Conservation (phyloP, 192 early-diverging fungal species). For the Chytriomyces sp. region DNA sequence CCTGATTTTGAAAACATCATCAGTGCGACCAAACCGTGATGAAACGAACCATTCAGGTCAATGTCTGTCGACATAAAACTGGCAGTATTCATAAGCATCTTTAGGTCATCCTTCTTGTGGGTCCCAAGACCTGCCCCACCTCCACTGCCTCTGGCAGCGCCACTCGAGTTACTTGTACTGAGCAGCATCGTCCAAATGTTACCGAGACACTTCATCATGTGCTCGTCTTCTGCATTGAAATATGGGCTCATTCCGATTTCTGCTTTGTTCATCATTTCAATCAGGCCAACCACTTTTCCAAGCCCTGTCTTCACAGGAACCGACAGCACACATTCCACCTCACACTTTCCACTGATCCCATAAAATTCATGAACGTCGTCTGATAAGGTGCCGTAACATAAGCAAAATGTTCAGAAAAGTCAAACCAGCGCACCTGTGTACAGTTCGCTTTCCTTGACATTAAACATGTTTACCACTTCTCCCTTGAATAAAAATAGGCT, state of each 20-base stretch:
- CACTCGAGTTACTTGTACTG: background rate
- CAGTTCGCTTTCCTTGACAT: constrained; percentile 47
- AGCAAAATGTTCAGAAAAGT: too few species aligned
- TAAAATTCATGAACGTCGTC: constrained; percentile 40
- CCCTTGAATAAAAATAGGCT: constrained; percentile 34
- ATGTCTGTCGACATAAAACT: constrained; percentile 46
- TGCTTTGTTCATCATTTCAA: constrained; percentile 56
- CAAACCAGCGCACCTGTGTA: too few species aligned
- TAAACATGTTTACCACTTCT: constrained; percentile 48
- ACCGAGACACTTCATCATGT: constrained; percentile 40
- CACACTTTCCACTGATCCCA: constrained; percentile 16
- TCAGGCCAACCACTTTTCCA: constrained; percentile 36
- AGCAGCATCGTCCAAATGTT: constrained; percentile 45
- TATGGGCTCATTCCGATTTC: constrained; percentile 33
- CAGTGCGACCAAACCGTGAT: background rate
- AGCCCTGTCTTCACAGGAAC: constrained; percentile 37
- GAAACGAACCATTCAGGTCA: constrained; percentile 45
- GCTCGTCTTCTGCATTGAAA: constrained; percentile 57
- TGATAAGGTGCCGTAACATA: too few species aligned
- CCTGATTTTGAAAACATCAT: constrained; percentile 23
- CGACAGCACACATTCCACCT: constrained; percentile 50
- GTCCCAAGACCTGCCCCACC: background rate
- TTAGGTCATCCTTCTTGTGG: constrained; percentile 47
- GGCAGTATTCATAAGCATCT: constrained; percentile 50
- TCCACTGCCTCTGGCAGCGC: background rate